These are phyloP conservation scores for Euphorbia pulcherrima DNA, from an alignment of 345 rosid species.

Conservation along the genomic window DNA sequence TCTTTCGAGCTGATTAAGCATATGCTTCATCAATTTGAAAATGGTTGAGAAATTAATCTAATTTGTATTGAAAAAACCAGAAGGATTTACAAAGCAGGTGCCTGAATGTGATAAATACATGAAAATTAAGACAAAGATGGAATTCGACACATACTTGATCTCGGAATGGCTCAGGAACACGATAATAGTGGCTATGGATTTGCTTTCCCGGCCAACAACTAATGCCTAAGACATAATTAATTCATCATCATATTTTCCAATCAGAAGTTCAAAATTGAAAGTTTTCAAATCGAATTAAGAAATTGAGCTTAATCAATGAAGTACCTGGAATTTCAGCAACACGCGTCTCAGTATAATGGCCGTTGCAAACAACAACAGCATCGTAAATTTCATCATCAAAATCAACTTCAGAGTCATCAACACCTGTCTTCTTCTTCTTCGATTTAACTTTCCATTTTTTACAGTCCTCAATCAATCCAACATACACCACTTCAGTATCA, in stretches of 20 bases:
- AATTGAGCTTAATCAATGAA: too few species aligned
- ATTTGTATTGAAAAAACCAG: not conserved
- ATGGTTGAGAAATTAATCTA: not conserved
- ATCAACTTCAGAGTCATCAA: not conserved
- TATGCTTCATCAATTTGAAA: too few species aligned
- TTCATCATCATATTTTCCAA: too few species aligned
- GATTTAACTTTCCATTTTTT: constrained; percentile 57
- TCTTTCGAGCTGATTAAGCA: too few species aligned
- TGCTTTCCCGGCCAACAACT: constrained; percentile 83
- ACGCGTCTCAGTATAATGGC: constrained; percentile 68
- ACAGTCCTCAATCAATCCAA: constrained; percentile 27
- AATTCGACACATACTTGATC: too few species aligned
- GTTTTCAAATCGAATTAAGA: too few species aligned
- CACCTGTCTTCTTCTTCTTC: constrained; percentile 26
- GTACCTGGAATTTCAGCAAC: constrained; percentile 59
- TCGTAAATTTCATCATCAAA: constrained; percentile 46
- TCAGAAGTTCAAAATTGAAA: too few species aligned
- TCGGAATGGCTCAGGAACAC: constrained; percentile 44
- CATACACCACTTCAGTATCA: constrained; percentile 50
- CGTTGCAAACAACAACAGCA: constrained; percentile 69
- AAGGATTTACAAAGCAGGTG: too few species aligned
- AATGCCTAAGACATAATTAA: constrained; percentile 40
- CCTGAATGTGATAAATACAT: too few species aligned
- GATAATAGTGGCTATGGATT: constrained; percentile 82
- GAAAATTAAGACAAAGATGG: too few species aligned